Evolutionary conservation across 306 rosid genomes (phyloP).

Genomic region (Clitoria ternatea): DNA sequence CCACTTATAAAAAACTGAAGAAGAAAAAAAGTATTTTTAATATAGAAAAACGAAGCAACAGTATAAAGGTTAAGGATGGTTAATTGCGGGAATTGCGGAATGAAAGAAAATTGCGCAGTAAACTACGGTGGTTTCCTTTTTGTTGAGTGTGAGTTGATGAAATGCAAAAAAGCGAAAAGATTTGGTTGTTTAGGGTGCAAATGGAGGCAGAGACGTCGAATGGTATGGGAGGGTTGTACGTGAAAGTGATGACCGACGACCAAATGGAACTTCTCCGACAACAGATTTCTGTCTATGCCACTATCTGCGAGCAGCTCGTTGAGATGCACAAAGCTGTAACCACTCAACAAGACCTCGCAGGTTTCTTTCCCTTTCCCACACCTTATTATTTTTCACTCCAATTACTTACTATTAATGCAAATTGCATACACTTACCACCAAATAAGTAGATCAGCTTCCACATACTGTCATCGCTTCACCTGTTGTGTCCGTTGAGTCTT

Average conservation of each 20-base stretch:
- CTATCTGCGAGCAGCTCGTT: conserved; percentile 65
- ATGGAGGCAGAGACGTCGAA: conserved; percentile 25
- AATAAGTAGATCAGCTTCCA: no score
- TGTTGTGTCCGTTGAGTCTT: no score
- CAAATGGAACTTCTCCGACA: conserved; percentile 62
- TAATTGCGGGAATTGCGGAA: conserved; percentile 26
- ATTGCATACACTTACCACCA: no score
- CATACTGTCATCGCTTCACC: no score
- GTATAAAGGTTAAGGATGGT: neutral
- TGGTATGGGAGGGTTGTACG: conserved; percentile 28
- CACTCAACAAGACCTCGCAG: conserved; percentile 60
- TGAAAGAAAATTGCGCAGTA: conserved; percentile 16
- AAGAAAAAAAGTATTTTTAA: neutral
- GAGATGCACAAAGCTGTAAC: conserved; percentile 64
- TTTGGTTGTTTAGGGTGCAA: no score
- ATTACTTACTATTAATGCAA: no score
- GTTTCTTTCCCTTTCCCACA: neutral
- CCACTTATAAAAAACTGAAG: neutral
- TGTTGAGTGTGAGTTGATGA: no score
- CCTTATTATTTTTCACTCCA: neutral
- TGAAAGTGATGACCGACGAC: conserved; percentile 75
- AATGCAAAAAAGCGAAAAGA: neutral
- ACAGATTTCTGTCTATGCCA: conserved; percentile 63
- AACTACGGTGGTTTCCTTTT: conserved; percentile 16
- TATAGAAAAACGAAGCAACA: neutral